Evolutionary conservation across 108 stramenopile genomes (phyloP), one percentile per base, ranked within the genome.

Genomic region (Conticribra guillardii): DNA sequence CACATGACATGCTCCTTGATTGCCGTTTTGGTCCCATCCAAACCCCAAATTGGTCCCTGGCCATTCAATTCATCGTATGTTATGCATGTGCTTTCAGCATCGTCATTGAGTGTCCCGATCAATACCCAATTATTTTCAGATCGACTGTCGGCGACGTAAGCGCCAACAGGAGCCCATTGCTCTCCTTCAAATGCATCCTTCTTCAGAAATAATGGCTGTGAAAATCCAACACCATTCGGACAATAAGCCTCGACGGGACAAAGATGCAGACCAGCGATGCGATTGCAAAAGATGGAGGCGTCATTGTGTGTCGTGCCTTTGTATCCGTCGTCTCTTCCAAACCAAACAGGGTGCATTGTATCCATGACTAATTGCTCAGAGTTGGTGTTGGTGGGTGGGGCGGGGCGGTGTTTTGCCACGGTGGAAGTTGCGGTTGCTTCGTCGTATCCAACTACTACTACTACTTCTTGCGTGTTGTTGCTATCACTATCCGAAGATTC

Each of bases 1-100:
- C 74, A 75, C 27, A 75, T 7, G 21, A 75, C 49, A 27, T 75
- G 66, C 44, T 75, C 41, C 34, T 75, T 75, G 8, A 66, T 59
- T 21, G 60, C 74, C 27, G 22, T 21, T 33, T 0, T 30, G 1
- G 61, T 29, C 5, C 60, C 61, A 26, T 44, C 61, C 7, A 33
- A 19, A 51, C 46, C 60, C 71, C 71, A 72, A 15, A 60, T 29
- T 14, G 71, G 34, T 23, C 8, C 58, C 19, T 29, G 34, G 21
- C 44, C 31, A 54, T 48, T 22, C 15, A 44, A 45, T 26, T 48
- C 59, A 27, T n/a, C 28, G 45, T 54, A 61, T n/a, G 41, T 60
- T 5, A 41, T 16, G 44, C 66, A 61, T 22, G 53, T 72, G 19
- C 18, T 11, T 2, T 30, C 22, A 17, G 7, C 31, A 48, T 51